Conservation (phyloP, 78 protist species). For the Polysphondylium violaceum region DNA sequence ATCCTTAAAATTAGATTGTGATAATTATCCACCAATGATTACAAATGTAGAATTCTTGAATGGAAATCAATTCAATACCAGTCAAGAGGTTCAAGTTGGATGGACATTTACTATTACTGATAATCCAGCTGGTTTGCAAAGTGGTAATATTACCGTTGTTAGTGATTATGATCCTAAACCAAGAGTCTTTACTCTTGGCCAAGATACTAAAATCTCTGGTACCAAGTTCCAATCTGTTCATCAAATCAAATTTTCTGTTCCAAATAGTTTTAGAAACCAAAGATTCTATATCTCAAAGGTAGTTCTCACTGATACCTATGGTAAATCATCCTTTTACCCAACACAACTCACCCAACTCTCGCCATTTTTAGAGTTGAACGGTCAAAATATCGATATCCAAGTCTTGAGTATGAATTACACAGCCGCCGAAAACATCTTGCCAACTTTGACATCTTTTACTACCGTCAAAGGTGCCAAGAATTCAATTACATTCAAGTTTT, state of each 20-base stretch:
- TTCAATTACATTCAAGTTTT: conserved; percentile 9
- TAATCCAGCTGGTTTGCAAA: background rate
- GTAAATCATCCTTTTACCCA: background rate
- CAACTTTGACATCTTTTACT: too few species aligned
- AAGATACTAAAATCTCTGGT: background rate
- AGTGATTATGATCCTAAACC: background rate
- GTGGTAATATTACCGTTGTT: background rate
- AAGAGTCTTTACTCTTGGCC: background rate
- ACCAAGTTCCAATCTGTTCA: background rate
- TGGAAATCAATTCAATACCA: background rate
- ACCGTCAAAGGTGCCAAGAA: too few species aligned
- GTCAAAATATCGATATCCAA: background rate
- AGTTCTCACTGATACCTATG: background rate
- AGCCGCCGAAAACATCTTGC: background rate
- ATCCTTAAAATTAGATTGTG: too few species aligned
- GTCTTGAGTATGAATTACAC: background rate
- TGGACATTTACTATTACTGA: background rate
- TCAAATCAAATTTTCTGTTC: background rate
- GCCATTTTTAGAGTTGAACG: background rate
- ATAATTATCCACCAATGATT: background rate
- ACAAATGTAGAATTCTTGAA: background rate
- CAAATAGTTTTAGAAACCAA: background rate
- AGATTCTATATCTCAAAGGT: background rate
- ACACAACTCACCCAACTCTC: background rate
- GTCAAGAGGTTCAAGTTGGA: background rate